These are phyloP conservation scores for Ceratocystis cubensis DNA, from an alignment of 2,329 filamentous ascomycete species.

Conservation along the genomic window DNA sequence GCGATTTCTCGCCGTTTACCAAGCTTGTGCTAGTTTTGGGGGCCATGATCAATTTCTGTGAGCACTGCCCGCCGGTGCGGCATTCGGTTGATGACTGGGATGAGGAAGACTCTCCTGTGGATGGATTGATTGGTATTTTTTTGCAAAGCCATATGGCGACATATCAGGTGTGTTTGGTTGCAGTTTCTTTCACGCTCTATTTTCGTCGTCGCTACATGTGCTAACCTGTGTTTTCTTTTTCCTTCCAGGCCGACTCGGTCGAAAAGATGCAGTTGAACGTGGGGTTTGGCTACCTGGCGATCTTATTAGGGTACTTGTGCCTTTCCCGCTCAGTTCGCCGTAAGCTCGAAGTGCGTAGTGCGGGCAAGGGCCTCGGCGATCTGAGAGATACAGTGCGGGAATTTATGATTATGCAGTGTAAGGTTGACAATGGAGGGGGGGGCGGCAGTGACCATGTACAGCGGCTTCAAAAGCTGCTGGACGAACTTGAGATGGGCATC, in stretches of 20 bases:
- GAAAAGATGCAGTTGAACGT: conserved; percentile 71
- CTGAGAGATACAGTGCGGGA: conserved; percentile 42
- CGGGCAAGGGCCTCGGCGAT: conserved; percentile 34
- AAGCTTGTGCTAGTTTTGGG: conserved; percentile 66
- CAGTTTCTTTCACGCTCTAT: background rate
- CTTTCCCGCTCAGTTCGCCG: conserved; percentile 38
- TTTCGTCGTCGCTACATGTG: background rate
- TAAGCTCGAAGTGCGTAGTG: conserved; percentile 33
- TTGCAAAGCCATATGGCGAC: conserved; percentile 52
- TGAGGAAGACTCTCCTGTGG: conserved; percentile 36
- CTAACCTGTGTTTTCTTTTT: background rate
- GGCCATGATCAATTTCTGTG: conserved; percentile 75
- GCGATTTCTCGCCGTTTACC: conserved; percentile 42
- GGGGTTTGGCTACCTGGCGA: conserved; percentile 71
- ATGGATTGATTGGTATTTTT: conserved; percentile 52
- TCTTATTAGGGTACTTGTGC: conserved; percentile 71
- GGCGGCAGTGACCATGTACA: conserved; percentile 27
- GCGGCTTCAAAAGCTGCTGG: conserved; percentile 29
- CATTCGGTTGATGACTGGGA: conserved; percentile 27
- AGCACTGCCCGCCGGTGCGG: conserved; percentile 56
- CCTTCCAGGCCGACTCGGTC: conserved; percentile 49
- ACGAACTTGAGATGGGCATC: conserved; percentile 26
- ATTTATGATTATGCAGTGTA: conserved; percentile 41
- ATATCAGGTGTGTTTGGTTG: conserved; percentile 47
- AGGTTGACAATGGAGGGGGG: conserved; percentile 34